Conservation (phyloP, 768 basidiomycete species). For the Cytidiella melzeri region DNA sequence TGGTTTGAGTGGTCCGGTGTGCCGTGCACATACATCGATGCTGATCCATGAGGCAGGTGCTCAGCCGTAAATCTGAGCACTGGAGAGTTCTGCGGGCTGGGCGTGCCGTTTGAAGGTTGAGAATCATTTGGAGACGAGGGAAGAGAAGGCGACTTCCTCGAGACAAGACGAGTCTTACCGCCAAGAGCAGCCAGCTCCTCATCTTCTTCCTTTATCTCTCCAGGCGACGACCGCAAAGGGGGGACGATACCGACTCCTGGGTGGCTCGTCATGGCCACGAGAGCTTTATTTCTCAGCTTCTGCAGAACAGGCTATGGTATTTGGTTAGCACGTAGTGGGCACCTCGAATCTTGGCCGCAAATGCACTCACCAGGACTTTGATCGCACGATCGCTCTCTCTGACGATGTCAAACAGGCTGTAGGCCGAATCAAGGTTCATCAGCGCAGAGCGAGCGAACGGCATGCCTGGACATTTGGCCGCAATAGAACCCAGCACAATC, state of each 20-base stretch:
- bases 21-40: neutral
- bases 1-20: neutral
- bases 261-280: conserved; percentile 27
- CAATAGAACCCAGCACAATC: conserved; percentile 69
- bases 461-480: conserved; percentile 54
- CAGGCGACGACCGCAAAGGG: conserved; percentile 28
- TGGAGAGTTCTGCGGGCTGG: conserved; percentile 9
- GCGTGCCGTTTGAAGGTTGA: conserved; percentile 5
- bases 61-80: conserved; percentile 5
- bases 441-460: conserved; percentile 59
- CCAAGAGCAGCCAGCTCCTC: conserved; percentile 58
- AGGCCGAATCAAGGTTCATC: conserved; percentile 61
- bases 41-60: conserved; percentile 4
- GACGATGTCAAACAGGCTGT: conserved; percentile 50
- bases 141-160: conserved; percentile 42
- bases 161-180: conserved; percentile 57
- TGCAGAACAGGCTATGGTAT: conserved; percentile 49
- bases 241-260: conserved; percentile 23
- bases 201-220: conserved; percentile 47
- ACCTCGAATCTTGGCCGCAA: too few relatives aligned
- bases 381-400: conserved; percentile 45
- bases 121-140: conserved; percentile 24
- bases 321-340: too few relatives aligned
- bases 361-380: conserved; percentile 51
- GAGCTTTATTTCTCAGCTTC: conserved; percentile 48